Evolutionary conservation across 495 filamentous ascomycete species (phyloP), one percentile per base, ranked within the genome.

Genomic region (Evansstolkia leycettana): DNA sequence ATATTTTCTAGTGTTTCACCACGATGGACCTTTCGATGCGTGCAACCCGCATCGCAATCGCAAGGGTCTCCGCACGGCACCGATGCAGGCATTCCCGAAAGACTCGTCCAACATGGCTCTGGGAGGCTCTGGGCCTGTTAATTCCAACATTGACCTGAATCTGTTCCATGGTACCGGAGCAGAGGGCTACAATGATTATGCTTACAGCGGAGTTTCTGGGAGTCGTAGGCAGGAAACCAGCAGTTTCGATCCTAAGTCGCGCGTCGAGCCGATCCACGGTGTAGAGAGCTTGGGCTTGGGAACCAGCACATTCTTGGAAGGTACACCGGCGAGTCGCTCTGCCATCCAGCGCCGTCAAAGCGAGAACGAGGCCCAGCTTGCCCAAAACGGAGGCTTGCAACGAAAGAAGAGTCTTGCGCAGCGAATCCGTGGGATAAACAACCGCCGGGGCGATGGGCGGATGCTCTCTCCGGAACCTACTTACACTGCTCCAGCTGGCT

Each of bases 1-100:
- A n/a, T n/a, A n/a, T 29, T 40, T 31, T 13, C 18, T 40, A 94
- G 89, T 96, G 52, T 94, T 99, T 59, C 92, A 99, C 41, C 92
- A 99, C 52, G 92, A 99, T 52, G 92, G 92, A 16, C 92, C 92
- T 7, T 99, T 94, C 47, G 92, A 99, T 61, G 92, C 92, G 11
- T 90, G 87, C 58, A 95, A 95, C 46, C 89, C 92, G 5, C 81
- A 90, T 55, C 82, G 92, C 40, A 99, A 99, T 54, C 77, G 84
- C 32, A 84, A 82, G 47, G 83, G 81, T 34, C 72, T 79, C 41
- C 73, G 78, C 37, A 77, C 82, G 18, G 86, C 90, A 9, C 92
- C 92, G 2, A 94, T 99, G 84, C 80, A 95, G 52, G 92, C 92
- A 5, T 99, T 96, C 59, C 86, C 92, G 13, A 78, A 82, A 41